Evolutionary conservation across 2,329 filamentous ascomycete species (phyloP), one percentile per base, ranked within the genome.

Genomic region (Ceratocystis cacaofunesta): DNA sequence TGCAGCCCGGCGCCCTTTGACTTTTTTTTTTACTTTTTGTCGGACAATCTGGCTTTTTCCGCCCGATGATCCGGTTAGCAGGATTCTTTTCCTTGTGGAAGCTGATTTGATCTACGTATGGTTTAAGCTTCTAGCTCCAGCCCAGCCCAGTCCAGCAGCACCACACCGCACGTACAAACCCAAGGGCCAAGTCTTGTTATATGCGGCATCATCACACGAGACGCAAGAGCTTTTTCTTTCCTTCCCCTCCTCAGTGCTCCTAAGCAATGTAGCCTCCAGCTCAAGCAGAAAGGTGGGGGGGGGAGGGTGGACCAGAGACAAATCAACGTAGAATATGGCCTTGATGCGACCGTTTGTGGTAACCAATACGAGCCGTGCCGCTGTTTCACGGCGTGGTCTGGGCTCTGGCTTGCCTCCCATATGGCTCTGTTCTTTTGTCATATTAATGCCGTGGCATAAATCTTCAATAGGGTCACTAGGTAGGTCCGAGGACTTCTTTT

Each of bases 1-100:
- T 41, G 36, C 10, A 41, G 36, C 36, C 36, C 36, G 36, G 10
- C 36, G 36, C 36, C 12, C 36, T 41, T 5, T 12, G 28, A 15
- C 19, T 25, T 2, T 32, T n/a, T 12, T 12, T 19, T 7, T 10
- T 3, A 12, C 36, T 12, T 17, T 25, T 52, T 52, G 48, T 52
- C 48, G 22, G 48, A n/a, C 48, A 52, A 52, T 52, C 48, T 52
- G 48, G n/a, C 52, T 57, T 57, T 57, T 57, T 57, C 52, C 28
- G 52, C 52, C 52, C 52, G 52, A 32, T 57, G 22, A 30, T 57
- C 28, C 10, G 52, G 52, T 30, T 32, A 6, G 22, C 25, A 57
- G 52, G 52, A 57, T 57, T 57, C 52, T 57, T 30, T 57, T n/a
- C 52, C 28, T 57, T 57, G 52, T 32, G 52, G 28, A 57, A 28